Evolutionary conservation across 371 early-diverging fungal species (phyloP), one percentile per base, ranked within the genome.

Genomic region (Mucor racemosus): DNA sequence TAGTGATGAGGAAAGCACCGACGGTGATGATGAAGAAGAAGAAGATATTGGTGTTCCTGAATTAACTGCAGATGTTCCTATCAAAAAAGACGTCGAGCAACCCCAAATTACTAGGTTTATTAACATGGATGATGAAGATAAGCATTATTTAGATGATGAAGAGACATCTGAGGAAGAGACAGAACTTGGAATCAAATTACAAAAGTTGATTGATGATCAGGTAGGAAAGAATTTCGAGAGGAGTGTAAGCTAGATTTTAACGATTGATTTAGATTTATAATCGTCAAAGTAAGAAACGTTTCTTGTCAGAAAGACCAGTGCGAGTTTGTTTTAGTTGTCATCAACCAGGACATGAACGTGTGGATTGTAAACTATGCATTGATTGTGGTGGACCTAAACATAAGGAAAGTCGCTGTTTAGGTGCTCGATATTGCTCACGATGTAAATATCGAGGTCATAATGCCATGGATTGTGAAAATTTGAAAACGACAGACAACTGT

Each of bases 391-490:
- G 17, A 7, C 56, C 34, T 10, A 65, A 53, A 21, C 73, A 72
- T 19, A 15, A 15, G 1, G 56, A 36, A 8, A 3, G 0, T 1
- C 15, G 48, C 7, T 72, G 73, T 35, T 10, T 26, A 5, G 64
- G 62, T 8, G 34, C 44, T 14, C 50, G 42, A 0, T 68, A 68
- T 39, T 72, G 73, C 35, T 4, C 14, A 14, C 46, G 46, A 33
- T 72, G 73, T 46, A 72, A 72, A 33, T 36, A 19, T 11, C 56
- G 64, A 36, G 72, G 72, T 0, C 72, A 72, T 39, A 40, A 44
- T 7, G 26, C 26, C 33, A 5, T 7, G 34, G 70, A 69, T 15
- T 73, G 74, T 46, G 11, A 5, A 5, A 48, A 56, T 8, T 11
- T 4, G 8, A 38, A 15, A 41, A 40, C 34, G 8, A 35, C 9